Evolutionary conservation across 2,329 filamentous ascomycete genomes (phyloP), one percentile per base, ranked within the genome.

Genomic region (Didymella sp.): DNA sequence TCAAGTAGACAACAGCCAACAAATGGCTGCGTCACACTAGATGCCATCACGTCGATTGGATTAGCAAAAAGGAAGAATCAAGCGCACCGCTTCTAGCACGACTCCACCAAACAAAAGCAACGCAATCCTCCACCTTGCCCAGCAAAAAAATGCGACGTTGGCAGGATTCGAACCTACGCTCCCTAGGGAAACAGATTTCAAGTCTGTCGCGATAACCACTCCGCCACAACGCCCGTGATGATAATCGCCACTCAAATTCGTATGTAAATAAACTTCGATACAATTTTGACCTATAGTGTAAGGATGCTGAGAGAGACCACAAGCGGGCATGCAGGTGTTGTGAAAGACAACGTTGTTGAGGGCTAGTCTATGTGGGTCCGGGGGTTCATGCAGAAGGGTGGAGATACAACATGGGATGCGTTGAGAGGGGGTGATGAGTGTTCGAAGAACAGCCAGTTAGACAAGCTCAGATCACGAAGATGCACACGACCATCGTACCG

Each of bases 171-270:
- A 73, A 74, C 70, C 66, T 66, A 65, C 70, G 71, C 62, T 72
- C 72, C 72, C 70, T 41, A 73, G 49, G 72, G 71, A 72, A 74
- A 66, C 71, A 74, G 72, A 73, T 73, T 73, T 72, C 72, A 73
- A 73, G 71, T 73, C 72, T 74, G 71, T 66, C 72, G 71, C 70
- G 66, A 66, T 74, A 72, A 73, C 71, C 71, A 71, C 70, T 73
- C 70, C 68, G 68, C 70, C 69, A 73, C 66, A 64, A 68, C 65
- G 69, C 66, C 49, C 6, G 8, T 45, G 11, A 1, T 41, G 46
- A 51, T 51, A 50, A 7, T 50, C 12, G 46, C 22, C 31, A 41
- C 25, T 31, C 22, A 19, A 19, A 37, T 24, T 55, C n/a, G n/a
- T n/a, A n/a, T n/a, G n/a, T n/a, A n/a, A 31, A 8, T 4, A 6